Evolutionary conservation across 768 basidiomycete genomes (phyloP).

Genomic region (Mycena filopes): DNA sequence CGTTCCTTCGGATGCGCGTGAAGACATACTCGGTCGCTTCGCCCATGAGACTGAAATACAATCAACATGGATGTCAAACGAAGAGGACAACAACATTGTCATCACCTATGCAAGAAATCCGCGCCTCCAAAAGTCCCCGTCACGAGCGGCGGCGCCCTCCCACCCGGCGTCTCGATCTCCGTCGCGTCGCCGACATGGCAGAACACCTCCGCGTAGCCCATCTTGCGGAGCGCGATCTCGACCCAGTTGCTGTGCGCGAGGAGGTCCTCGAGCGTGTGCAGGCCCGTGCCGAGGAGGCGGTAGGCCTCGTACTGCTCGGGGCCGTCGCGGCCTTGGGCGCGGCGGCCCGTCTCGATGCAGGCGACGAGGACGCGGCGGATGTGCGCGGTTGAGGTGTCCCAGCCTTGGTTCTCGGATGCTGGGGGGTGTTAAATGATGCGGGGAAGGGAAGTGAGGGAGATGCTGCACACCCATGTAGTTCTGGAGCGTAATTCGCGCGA

Average conservation of each 20-base stretch:
- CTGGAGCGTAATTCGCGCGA: slow-evolving; percentile 44
- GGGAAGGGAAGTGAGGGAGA: background rate
- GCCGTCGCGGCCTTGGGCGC: slow-evolving; percentile 62
- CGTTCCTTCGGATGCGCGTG: too few species aligned
- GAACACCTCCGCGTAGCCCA: slow-evolving; percentile 79
- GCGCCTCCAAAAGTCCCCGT: slow-evolving; percentile 74
- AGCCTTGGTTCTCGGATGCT: slow-evolving; percentile 68
- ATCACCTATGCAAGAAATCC: slow-evolving; percentile 21
- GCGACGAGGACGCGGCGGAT: slow-evolving; percentile 68
- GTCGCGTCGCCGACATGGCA: slow-evolving; percentile 81
- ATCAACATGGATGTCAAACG: slow-evolving; percentile 67
- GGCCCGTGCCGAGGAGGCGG: slow-evolving; percentile 73
- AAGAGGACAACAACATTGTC: background rate
- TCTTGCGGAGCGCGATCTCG: slow-evolving; percentile 74
- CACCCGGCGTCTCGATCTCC: slow-evolving; percentile 63
- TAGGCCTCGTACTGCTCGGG: slow-evolving; percentile 74
- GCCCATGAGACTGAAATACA: slow-evolving; percentile 68
- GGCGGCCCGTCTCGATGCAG: slow-evolving; percentile 77
- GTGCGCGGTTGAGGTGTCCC: slow-evolving; percentile 80
- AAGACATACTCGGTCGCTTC: slow-evolving; percentile 69
- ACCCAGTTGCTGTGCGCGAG: slow-evolving; percentile 85
- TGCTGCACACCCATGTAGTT: slow-evolving; percentile 74
- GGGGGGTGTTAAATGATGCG: background rate
- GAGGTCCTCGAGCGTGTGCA: slow-evolving; percentile 80
- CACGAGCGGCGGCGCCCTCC: slow-evolving; percentile 68